Conservation (phyloP, 352 stramenopile genomes). For the Pythium coloratum region DNA sequence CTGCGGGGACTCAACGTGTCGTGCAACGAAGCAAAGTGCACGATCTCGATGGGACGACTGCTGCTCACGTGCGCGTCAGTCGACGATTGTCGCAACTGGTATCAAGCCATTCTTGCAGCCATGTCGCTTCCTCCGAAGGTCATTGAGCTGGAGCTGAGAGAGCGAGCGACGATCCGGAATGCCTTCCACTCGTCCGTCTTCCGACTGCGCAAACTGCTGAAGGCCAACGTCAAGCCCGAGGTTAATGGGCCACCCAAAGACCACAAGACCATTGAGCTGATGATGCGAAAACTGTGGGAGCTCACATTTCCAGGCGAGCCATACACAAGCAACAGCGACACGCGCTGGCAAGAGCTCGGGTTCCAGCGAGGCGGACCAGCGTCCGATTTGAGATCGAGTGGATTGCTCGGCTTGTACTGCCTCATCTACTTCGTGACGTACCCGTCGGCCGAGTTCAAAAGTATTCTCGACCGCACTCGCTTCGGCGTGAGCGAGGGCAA, state of each 20-base stretch:
- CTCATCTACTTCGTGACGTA: constrained; percentile 83
- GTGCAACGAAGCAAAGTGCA: constrained; percentile 64
- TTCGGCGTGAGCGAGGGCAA: constrained; percentile 85
- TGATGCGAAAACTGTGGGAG: constrained; percentile 75
- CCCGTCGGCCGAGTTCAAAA: constrained; percentile 59
- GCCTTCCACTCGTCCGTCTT: constrained; percentile 66
- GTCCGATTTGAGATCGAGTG: constrained; percentile 80
- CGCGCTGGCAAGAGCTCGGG: constrained; percentile 78
- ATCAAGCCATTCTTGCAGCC: constrained; percentile 64
- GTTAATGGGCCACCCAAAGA: constrained; percentile 66
- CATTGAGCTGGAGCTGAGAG: constrained; percentile 76
- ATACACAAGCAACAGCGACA: constrained; percentile 74
- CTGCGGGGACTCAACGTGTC: constrained; percentile 66
- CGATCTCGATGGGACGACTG: constrained; percentile 63
- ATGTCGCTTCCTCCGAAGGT: constrained; percentile 64
- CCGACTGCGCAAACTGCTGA: constrained; percentile 71
- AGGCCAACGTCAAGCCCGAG: constrained; percentile 79
- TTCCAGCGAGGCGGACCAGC: constrained; percentile 81
- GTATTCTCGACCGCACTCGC: constrained; percentile 71
- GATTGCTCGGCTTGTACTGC: constrained; percentile 82
- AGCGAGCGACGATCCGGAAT: constrained; percentile 69
- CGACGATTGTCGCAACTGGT: constrained; percentile 65
- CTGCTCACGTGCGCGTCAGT: constrained; percentile 53
- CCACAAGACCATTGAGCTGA: constrained; percentile 71
- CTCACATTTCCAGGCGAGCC: constrained; percentile 58